phyloP scores from a whole-genome alignment of 73 alveolate species.

The Tetrahymena borealis region DNA sequence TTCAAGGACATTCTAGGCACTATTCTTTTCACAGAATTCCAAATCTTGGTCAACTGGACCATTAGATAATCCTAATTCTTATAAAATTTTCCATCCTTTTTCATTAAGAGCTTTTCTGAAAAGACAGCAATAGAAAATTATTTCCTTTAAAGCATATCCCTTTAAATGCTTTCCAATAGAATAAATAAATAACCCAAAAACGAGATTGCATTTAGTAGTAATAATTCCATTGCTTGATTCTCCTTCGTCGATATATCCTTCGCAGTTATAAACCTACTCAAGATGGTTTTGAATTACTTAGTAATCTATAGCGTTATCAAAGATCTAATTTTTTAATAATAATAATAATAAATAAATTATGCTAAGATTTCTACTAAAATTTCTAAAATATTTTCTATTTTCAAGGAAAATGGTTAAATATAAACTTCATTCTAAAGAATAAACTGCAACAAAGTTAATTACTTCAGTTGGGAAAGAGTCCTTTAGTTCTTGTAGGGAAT shows the following conservation, averaged over 20 bases:
- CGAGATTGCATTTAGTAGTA: neutral
- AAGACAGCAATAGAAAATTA: neutral
- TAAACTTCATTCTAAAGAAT: neutral
- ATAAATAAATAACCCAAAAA: neutral
- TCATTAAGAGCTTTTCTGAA: neutral
- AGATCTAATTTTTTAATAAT: neutral
- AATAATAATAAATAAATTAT: neutral
- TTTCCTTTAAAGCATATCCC: neutral
- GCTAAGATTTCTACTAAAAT: neutral
- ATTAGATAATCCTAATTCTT: neutral
- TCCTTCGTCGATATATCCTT: neutral
- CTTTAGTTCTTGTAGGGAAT: neutral
- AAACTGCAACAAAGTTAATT: neutral
- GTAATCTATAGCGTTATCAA: neutral
- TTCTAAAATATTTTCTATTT: neutral
- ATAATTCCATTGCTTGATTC: neutral
- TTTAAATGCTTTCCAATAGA: neutral
- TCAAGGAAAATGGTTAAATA: neutral
- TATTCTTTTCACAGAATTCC: neutral
- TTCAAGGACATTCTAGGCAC: neutral
- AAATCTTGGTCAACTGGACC: neutral
- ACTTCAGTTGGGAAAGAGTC: neutral
- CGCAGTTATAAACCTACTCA: neutral
- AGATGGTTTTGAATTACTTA: neutral
- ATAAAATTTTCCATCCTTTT: neutral